Conservation (phyloP, 495 filamentous ascomycete genomes). For the Xylaria intraflava region DNA sequence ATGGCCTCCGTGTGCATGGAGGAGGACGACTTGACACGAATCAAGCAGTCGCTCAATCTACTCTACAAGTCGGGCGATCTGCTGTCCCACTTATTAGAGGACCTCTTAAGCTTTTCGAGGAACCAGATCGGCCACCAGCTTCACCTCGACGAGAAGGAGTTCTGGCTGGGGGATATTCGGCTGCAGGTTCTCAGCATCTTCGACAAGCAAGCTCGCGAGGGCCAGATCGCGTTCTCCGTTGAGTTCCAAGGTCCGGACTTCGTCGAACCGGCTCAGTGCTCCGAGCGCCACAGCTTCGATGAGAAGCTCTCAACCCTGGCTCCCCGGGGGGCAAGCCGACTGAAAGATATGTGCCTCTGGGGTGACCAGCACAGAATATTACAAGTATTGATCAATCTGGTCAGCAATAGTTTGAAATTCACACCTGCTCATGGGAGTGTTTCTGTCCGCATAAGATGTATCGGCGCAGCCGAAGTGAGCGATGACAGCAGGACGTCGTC, state of each 20-base stretch:
- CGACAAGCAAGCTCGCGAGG: slow-evolving; percentile 78
- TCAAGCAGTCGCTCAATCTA: slow-evolving; percentile 75
- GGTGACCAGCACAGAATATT: slow-evolving; percentile 87
- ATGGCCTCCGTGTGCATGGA: slow-evolving; percentile 91
- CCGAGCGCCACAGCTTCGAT: slow-evolving; percentile 29
- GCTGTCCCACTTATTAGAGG: slow-evolving; percentile 79
- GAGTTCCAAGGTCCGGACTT: slow-evolving; percentile 51
- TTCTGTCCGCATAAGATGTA: slow-evolving; percentile 63
- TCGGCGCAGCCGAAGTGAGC: slow-evolving; percentile 46
- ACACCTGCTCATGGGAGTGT: slow-evolving; percentile 73
- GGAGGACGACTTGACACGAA: slow-evolving; percentile 66
- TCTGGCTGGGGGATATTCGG: slow-evolving; percentile 69
- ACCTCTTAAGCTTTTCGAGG: slow-evolving; percentile 85
- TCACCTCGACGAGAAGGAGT: slow-evolving; percentile 76
- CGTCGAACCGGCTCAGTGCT: slow-evolving; percentile 27
- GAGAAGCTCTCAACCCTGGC: slow-evolving; percentile 44
- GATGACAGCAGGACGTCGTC: slow-evolving; percentile 45
- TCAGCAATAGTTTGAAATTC: slow-evolving; percentile 90
- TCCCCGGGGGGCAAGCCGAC: slow-evolving; percentile 52
- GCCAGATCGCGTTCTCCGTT: slow-evolving; percentile 64
- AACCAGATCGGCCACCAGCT: slow-evolving; percentile 82
- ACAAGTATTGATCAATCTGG: slow-evolving; percentile 87
- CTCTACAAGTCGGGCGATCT: slow-evolving; percentile 89
- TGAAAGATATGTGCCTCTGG: slow-evolving; percentile 72
- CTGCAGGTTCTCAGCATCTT: slow-evolving; percentile 80